A percentile compares a stretch with the other conserved stretches of the same genome.
These are phyloP conservation scores for Chaetomiaceae sp. DNA, from an alignment of 2,329 filamentous ascomycete species.

Conservation along the genomic window DNA sequence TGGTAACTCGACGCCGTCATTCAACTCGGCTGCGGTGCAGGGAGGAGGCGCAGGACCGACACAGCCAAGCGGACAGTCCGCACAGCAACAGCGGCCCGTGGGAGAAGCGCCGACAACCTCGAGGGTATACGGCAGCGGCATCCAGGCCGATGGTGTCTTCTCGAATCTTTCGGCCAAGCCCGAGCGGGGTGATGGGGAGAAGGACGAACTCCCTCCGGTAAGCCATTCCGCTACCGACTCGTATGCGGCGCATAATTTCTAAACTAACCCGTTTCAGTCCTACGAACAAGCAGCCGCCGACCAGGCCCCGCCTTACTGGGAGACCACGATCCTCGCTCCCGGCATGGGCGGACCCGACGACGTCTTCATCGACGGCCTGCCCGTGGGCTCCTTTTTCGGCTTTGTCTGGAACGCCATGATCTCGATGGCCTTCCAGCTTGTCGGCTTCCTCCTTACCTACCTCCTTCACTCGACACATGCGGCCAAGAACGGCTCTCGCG, in stretches of 20 bases:
- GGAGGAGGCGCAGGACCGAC: conserved; percentile 18
- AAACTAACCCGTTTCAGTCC: conserved; percentile 58
- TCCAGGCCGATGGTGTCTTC: conserved; percentile 91
- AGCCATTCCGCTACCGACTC: conserved; percentile 38
- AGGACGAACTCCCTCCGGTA: conserved; percentile 92
- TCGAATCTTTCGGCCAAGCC: conserved; percentile 92
- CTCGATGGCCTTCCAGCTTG: conserved; percentile 92
- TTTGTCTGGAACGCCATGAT: conserved; percentile 96
- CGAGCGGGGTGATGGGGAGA: conserved; percentile 68
- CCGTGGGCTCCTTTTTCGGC: conserved; percentile 80
- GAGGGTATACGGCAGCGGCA: conserved; percentile 66
- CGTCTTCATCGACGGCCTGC: conserved; percentile 93
- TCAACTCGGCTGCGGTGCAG: conserved; percentile 23
- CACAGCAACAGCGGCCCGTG: conserved; percentile 25
- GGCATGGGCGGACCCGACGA: conserved; percentile 87
- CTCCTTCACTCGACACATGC: conserved; percentile 96
- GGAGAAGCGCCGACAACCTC: conserved; percentile 37
- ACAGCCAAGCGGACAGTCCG: neutral
- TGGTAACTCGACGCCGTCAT: conserved; percentile 41
- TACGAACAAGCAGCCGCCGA: conserved; percentile 98
- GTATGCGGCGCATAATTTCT: no score
- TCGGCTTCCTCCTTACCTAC: conserved; percentile 96
- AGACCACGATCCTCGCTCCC: conserved; percentile 93
- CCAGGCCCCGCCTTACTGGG: conserved; percentile 95
- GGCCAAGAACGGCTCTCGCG: conserved; percentile 93